These are phyloP conservation scores for Acanthamoeba sp. DNA, from an alignment of 208 protist species.

Conservation along the genomic window DNA sequence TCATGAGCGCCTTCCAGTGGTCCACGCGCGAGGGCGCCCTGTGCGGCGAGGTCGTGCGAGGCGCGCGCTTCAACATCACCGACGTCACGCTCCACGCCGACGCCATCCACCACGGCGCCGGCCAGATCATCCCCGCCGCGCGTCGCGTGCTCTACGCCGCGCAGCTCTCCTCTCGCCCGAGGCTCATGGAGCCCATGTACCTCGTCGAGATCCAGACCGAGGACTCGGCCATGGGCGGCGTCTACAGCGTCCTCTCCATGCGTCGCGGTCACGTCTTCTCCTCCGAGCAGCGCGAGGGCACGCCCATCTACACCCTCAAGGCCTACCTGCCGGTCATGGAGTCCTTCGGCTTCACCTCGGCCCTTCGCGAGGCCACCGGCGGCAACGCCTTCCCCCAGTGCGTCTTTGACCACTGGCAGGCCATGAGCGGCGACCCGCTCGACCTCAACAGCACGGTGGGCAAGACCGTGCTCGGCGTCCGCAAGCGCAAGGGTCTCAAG, in stretches of 20 bases:
- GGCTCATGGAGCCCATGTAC: constrained; percentile 98
- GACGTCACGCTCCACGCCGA: constrained; percentile 99
- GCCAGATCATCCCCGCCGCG: constrained; percentile 98
- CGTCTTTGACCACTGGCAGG: constrained; percentile 98
- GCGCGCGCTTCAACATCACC: constrained; percentile 96
- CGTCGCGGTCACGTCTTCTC: constrained; percentile 97
- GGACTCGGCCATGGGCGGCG: constrained; percentile 96
- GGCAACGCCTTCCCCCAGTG: constrained; percentile 95
- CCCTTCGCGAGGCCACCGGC: constrained; percentile 96
- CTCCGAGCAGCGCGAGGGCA: constrained; percentile 96
- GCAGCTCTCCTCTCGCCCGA: constrained; percentile 94
- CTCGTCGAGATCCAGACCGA: constrained; percentile 96
- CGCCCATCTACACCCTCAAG: constrained; percentile 97
- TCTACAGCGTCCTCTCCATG: constrained; percentile 97
- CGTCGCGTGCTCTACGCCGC: constrained; percentile 96
- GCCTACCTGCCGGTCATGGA: constrained; percentile 98
- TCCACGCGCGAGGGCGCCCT: constrained; percentile 96
- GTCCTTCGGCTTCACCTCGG: constrained; percentile 98
- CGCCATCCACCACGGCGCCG: constrained; percentile 98
- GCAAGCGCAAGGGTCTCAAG: constrained; percentile 98
- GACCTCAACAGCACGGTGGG: constrained; percentile 88
- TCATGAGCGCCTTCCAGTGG: constrained; percentile 97
- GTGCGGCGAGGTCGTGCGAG: constrained; percentile 97
- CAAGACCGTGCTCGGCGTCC: constrained; percentile 91
- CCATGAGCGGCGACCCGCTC: constrained; percentile 93